Percentiles rank a stretch among this genome's conserved stretches.
Evolutionary conservation across 225 moss, liverwort and hornwort species (phyloP).

Genomic region (Marchantia polymorpha): DNA sequence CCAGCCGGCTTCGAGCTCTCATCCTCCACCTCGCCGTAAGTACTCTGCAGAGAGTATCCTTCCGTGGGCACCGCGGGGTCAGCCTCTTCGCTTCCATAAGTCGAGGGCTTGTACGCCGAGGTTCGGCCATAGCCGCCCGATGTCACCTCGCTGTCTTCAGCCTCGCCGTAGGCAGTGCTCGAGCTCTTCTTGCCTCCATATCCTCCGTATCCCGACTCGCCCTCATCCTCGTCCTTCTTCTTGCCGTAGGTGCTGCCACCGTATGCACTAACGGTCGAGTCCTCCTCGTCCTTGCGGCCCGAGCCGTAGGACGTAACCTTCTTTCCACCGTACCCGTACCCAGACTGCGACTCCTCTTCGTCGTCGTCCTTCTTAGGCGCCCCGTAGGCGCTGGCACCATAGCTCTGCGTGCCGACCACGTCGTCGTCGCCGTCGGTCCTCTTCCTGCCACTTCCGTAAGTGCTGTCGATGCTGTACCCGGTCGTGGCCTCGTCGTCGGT

Average conservation of each 20-base stretch:
- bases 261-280: background rate
- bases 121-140: background rate
- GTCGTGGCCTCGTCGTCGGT: no score
- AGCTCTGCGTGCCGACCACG: background rate
- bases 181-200: slow-evolving; percentile 11
- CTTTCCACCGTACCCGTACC: background rate
- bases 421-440: background rate
- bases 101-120: background rate
- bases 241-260: background rate
- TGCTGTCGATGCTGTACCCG: slow-evolving; percentile 6
- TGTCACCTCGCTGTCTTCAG: background rate
- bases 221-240: background rate
- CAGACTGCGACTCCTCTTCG: background rate
- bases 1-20: background rate
- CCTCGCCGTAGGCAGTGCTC: background rate
- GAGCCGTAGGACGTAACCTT: background rate
- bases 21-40: slow-evolving; percentile 6
- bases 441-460: slow-evolving; percentile 14
- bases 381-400: slow-evolving; percentile 5
- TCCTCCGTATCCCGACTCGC: background rate
- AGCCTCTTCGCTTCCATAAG: background rate
- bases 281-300: background rate
- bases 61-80: background rate
- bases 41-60: slow-evolving; percentile 2
- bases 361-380: background rate